These are phyloP conservation scores for Pyrenochaeta sp. DNA, from an alignment of 2,329 filamentous ascomycete genomes.

Conservation along the genomic window DNA sequence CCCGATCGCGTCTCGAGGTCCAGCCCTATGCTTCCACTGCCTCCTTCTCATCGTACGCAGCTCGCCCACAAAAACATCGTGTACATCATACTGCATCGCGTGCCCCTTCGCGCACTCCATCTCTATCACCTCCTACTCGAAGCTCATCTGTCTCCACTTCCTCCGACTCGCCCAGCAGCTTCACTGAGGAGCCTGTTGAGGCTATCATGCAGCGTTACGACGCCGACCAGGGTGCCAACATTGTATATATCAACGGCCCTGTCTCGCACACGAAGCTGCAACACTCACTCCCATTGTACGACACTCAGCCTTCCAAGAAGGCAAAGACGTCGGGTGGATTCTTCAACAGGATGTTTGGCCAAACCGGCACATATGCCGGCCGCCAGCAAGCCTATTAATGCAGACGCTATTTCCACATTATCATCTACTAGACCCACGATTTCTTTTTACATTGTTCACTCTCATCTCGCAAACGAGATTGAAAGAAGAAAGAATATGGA, in stretches of 20 bases:
- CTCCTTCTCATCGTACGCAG: conserved; percentile 45
- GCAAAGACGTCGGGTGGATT: conserved; percentile 48
- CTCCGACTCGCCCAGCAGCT: conserved; percentile 46
- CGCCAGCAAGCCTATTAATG: conserved; percentile 43
- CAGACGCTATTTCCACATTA: conserved; percentile 34
- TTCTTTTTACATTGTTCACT: conserved; percentile 12
- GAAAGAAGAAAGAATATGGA: conserved; percentile 10
- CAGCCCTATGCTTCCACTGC: conserved; percentile 48
- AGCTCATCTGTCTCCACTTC: conserved; percentile 47
- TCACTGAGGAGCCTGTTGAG: conserved; percentile 43
- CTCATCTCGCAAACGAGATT: conserved; percentile 26
- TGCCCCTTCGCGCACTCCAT: conserved; percentile 57
- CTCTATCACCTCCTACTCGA: conserved; percentile 57
- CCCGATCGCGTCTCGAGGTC: conserved; percentile 36
- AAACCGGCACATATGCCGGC: conserved; percentile 34
- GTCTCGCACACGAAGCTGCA: conserved; percentile 42
- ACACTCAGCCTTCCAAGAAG: conserved; percentile 52
- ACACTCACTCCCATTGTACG: conserved; percentile 48
- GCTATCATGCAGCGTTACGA: conserved; percentile 53
- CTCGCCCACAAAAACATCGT: conserved; percentile 30
- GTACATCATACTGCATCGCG: conserved; percentile 42
- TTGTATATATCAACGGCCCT: conserved; percentile 54
- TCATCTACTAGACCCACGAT: conserved; percentile 31
- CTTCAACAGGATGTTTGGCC: conserved; percentile 51
- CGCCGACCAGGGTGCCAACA: conserved; percentile 50